These are phyloP conservation scores for Phytopythium litorale DNA, from an alignment of 352 stramenopile species.

Conservation along the genomic window DNA sequence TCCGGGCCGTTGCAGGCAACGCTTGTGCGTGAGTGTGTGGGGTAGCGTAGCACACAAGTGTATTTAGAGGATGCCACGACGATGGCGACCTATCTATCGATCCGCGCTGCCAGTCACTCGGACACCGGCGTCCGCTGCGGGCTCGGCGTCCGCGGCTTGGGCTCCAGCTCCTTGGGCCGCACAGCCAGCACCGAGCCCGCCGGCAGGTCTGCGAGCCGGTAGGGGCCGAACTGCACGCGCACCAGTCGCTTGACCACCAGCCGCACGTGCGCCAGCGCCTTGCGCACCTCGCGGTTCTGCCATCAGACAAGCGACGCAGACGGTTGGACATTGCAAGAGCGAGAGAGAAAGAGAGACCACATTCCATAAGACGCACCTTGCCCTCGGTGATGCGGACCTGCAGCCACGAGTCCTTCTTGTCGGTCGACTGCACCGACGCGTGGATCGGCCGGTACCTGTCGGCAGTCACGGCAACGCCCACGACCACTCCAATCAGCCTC, in stretches of 20 bases:
- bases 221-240: constrained; percentile 88
- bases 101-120: constrained; percentile 7
- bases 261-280: constrained; percentile 80
- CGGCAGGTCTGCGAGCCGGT: constrained; percentile 75
- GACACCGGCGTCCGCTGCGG: constrained; percentile 8
- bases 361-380: constrained; percentile 38
- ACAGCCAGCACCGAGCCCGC: constrained; percentile 79
- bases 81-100: no score
- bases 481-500: not conserved
- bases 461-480: not conserved
- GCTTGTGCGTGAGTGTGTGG: no score
- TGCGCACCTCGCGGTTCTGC: constrained; percentile 90
- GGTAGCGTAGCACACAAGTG: no score
- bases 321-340: not conserved
- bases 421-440: constrained; percentile 65
- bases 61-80: no score
- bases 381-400: constrained; percentile 84
- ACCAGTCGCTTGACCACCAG: constrained; percentile 88
- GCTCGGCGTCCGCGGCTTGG: no score
- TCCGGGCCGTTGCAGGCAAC: no score
- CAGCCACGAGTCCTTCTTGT: constrained; percentile 90
- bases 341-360: not conserved
- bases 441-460: constrained; percentile 61
- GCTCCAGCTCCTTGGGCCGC: constrained; percentile 41
- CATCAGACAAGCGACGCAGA: not conserved